phyloP scores from a whole-genome alignment of 1,139 yeast genomes.

The Hemisphaericaspora lyxosophila region DNA sequence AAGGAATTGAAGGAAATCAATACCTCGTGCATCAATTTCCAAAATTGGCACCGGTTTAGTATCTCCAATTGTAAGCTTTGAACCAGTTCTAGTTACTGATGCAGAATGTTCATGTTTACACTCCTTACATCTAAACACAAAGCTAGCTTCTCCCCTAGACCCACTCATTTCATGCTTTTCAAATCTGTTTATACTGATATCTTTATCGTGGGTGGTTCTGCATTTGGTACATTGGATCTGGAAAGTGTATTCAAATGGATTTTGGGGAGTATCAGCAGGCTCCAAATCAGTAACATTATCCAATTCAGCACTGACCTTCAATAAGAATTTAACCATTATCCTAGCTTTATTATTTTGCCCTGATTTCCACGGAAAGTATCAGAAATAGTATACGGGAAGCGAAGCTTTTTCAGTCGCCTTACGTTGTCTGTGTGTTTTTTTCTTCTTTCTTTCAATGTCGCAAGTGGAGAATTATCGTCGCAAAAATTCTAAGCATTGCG shows the following conservation, averaged over 20 bases:
- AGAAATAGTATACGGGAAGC: no score
- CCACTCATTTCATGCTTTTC: conserved; percentile 64
- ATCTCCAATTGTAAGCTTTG: conserved; percentile 27
- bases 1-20: conserved; percentile 67
- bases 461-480: no score
- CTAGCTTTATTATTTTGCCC: not conserved
- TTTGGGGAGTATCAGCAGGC: conserved; percentile 59
- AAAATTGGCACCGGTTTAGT: conserved; percentile 47
- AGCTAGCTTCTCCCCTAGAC: conserved; percentile 81
- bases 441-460: not conserved
- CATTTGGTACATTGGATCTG: conserved; percentile 75
- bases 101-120: conserved; percentile 54
- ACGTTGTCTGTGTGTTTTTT: no score
- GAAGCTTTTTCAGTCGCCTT: no score
- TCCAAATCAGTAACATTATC: conserved; percentile 61
- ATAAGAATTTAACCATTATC: conserved; percentile 41
- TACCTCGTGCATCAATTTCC: conserved; percentile 82
- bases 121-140: conserved; percentile 71
- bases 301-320: conserved; percentile 60
- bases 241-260: conserved; percentile 76
- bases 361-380: no score
- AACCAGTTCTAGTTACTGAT: conserved; percentile 34
- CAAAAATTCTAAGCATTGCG: no score
- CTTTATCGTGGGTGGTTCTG: conserved; percentile 73
- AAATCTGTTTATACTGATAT: conserved; percentile 66